Conservation (phyloP, 78 protist genomes). For the Diacronema lutheri region DNA sequence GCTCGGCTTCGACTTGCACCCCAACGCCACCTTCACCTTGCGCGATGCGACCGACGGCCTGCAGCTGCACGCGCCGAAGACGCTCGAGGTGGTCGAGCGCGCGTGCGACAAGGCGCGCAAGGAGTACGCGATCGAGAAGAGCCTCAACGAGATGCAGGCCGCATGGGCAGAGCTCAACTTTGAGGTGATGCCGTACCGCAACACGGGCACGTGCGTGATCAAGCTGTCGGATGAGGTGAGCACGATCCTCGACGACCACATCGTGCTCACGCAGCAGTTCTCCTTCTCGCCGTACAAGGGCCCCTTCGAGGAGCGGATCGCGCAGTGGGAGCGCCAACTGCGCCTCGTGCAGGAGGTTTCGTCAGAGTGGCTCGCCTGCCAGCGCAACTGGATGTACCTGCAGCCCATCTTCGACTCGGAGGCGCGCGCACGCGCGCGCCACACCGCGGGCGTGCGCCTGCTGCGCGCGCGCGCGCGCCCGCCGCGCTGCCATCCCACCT, state of each 20-base stretch:
- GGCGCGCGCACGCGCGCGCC: too few relatives aligned
- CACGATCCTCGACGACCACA: constrained; percentile 76
- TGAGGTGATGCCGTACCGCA: constrained; percentile 37
- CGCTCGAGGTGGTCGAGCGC: background rate
- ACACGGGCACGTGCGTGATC: constrained; percentile 39
- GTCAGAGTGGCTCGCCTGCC: constrained; percentile 83
- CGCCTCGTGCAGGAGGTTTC: constrained; percentile 50
- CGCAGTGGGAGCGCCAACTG: constrained; percentile 65
- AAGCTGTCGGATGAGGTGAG: constrained; percentile 59
- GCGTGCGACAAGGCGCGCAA: constrained; percentile 56
- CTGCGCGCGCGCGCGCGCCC: too few relatives aligned
- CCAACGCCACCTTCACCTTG: constrained; percentile 10
- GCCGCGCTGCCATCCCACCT: too few relatives aligned
- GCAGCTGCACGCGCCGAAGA: constrained; percentile 2
- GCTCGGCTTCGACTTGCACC: constrained; percentile 39
- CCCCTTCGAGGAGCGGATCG: constrained; percentile 70
- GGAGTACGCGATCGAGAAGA: constrained; percentile 74
- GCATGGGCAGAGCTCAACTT: constrained; percentile 57
- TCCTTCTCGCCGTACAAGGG: constrained; percentile 70
- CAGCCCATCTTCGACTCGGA: constrained; percentile 85
- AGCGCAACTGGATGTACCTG: constrained; percentile 84
- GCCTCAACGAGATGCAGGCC: constrained; percentile 60
- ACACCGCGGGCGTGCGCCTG: too few relatives aligned
- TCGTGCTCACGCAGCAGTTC: constrained; percentile 74
- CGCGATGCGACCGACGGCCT: background rate